Percentiles rank a stretch among this genome's conserved stretches.
phyloP scores from a whole-genome alignment of 2,329 filamentous ascomycete species.

The Colletotrichum eremochloae region DNA sequence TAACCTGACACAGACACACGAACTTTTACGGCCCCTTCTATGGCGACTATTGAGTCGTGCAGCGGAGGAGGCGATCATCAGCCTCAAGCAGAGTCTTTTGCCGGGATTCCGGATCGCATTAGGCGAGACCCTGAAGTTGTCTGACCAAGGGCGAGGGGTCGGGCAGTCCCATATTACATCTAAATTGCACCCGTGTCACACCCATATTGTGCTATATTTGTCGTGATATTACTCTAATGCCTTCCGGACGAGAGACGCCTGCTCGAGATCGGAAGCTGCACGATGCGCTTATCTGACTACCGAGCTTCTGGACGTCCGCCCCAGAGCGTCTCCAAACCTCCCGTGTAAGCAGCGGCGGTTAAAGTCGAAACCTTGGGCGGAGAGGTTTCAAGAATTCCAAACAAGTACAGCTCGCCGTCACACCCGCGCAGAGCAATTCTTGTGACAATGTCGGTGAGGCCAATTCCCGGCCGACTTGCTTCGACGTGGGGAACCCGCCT shows the following conservation, averaged over 20 bases:
- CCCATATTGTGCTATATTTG: slow-evolving; percentile 16
- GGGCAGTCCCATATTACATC: slow-evolving; percentile 20
- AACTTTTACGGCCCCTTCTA: slow-evolving; percentile 3
- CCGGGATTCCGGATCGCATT: not conserved
- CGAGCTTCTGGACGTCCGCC: not conserved
- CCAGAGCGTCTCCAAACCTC: slow-evolving; percentile 1
- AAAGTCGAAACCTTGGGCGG: not conserved
- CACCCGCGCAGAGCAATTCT: not conserved
- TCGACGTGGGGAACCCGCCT: slow-evolving; percentile 1
- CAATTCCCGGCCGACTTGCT: not conserved
- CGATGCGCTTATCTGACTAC: slow-evolving; percentile 16
- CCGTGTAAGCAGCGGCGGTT: not conserved
- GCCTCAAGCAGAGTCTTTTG: slow-evolving; percentile 1
- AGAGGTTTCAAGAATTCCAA: not conserved
- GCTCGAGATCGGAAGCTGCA: slow-evolving; percentile 15
- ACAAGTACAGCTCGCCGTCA: not conserved
- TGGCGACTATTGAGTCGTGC: slow-evolving; percentile 25
- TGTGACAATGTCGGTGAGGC: slow-evolving; percentile 20
- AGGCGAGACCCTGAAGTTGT: slow-evolving; percentile 12
- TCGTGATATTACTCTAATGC: slow-evolving; percentile 5
- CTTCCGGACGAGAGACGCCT: slow-evolving; percentile 8
- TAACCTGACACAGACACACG: slow-evolving; percentile 15
- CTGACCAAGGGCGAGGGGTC: slow-evolving; percentile 8
- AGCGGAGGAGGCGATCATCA: slow-evolving; percentile 11
- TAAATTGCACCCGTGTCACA: slow-evolving; percentile 7